These are phyloP conservation scores for Lichtheimia ramosa DNA, from an alignment of 371 early-diverging fungal genomes.

Conservation along the genomic window DNA sequence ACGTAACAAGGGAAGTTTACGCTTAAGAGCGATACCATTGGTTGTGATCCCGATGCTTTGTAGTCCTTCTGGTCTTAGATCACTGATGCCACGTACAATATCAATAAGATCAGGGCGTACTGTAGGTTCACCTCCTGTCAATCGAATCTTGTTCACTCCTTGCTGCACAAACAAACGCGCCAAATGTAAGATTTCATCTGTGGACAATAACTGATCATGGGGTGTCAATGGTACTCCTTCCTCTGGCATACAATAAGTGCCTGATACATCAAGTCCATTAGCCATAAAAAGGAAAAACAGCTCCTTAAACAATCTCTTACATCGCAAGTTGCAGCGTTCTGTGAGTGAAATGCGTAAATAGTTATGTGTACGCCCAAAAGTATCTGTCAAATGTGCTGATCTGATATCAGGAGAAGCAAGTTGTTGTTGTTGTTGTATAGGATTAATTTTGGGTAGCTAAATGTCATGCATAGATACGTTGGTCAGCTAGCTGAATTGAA, in stretches of 20 bases:
- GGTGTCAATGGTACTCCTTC: slow-evolving; percentile 86
- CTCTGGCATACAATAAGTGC: slow-evolving; percentile 96
- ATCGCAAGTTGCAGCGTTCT: slow-evolving; percentile 92
- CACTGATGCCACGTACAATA: slow-evolving; percentile 74
- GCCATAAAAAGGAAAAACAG: not conserved
- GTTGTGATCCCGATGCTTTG: slow-evolving; percentile 88
- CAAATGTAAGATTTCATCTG: slow-evolving; percentile 78
- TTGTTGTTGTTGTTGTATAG: not conserved
- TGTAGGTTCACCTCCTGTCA: slow-evolving; percentile 96
- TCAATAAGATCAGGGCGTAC: slow-evolving; percentile 88
- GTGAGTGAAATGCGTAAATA: slow-evolving; percentile 93
- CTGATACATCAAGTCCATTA: slow-evolving; percentile 38
- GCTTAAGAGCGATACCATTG: slow-evolving; percentile 87
- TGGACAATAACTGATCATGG: slow-evolving; percentile 64
- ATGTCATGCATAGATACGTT: not conserved
- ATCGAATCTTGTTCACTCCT: slow-evolving; percentile 90
- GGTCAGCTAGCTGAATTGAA: no score
- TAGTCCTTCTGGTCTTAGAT: slow-evolving; percentile 70
- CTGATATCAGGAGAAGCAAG: slow-evolving; percentile 1
- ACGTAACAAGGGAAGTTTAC: slow-evolving; percentile 74
- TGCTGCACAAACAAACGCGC: slow-evolving; percentile 82
- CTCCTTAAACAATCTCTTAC: slow-evolving; percentile 41
- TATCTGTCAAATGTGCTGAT: slow-evolving; percentile 45
- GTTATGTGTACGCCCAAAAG: slow-evolving; percentile 83
- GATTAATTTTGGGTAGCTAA: not conserved